These are phyloP conservation scores for Annona cherimola DNA, from an alignment of 164 flowering plant genomes.

Conservation along the genomic window DNA sequence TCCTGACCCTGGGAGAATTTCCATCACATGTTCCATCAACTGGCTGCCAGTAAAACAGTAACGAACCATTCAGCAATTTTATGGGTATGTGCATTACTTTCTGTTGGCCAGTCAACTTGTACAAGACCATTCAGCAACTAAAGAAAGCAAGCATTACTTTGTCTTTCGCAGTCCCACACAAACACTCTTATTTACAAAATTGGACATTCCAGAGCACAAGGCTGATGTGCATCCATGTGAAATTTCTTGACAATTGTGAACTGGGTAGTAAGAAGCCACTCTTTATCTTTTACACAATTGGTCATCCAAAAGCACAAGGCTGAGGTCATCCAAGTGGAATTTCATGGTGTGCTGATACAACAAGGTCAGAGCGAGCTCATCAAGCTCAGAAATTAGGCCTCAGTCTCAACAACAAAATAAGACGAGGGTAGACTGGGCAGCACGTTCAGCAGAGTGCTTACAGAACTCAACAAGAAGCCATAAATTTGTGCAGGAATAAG, in stretches of 20 bases:
- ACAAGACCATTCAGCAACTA: background rate
- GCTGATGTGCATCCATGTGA: background rate
- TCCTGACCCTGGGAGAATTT: conserved; percentile 5
- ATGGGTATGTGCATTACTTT: background rate
- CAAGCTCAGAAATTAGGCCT: too few relatives aligned
- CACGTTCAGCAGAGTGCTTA: background rate
- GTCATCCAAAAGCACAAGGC: background rate
- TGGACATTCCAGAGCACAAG: background rate
- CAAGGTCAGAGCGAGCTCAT: background rate
- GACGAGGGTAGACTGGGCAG: background rate
- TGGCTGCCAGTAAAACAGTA: conserved; percentile 20
- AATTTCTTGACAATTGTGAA: too few relatives aligned
- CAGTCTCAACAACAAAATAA: background rate
- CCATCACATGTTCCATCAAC: conserved; percentile 7
- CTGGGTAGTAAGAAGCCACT: too few relatives aligned
- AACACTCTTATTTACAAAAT: background rate
- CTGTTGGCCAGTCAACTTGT: background rate
- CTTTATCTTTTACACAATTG: too few relatives aligned
- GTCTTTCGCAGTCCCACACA: background rate
- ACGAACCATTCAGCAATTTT: background rate
- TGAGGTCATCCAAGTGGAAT: background rate
- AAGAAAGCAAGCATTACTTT: background rate
- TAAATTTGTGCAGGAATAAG: too few relatives aligned
- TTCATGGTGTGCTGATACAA: background rate
- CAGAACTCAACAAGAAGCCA: too few relatives aligned